Base-by-base conservation (phyloP, 2,329 filamentous ascomycete genomes). In the Curvularia spicifera region DNA sequence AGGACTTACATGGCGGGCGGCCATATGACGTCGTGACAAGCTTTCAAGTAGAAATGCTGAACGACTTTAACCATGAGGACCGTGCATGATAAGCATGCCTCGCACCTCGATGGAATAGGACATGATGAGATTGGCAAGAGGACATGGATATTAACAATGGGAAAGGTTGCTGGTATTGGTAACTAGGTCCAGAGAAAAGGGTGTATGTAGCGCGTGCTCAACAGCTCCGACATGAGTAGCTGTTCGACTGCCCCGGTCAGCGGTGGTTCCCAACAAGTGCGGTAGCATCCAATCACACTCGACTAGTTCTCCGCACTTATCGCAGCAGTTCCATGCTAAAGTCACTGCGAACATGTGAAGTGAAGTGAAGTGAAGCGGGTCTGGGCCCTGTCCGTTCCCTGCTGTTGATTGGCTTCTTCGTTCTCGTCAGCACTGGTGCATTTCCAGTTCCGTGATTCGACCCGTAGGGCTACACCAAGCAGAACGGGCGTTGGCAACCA, bases 281-380 rank as follows among this genome's bases (percentile, higher is more conserved):
- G 5, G n/a, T 15, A 22, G 29, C 18, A 15, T 33, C 44, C 44
- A 47, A 47, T 47, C 44, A 47, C 29, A 33, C 4, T 20, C 28
- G 33, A 35, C 33, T 8, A 20, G 18, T 22, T 47, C 44, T 47
- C 44, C 44, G 44, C 44, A 47, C 44, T 47, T 47, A 8, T 31
- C n/a, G 28, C 44, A 12, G 18, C 28, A n/a, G 22, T 10, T 31
- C 10, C n/a, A 26, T 33, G 42, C 24, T n/a, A 12, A 33, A 33
- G 20, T 46, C 28, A 46, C 29, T 33, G 50, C 50, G 18, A n/a
- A 35, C 50, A 51, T 46, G 43, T 40, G 42, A 28, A 35, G 28
- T 29, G 29, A 28, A 35, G 28, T 18, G 29, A 10, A n/a, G 44
- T 13, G 29, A 10, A n/a, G 44, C 6, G 28, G 44, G 44, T 31